Conservation (phyloP, 2,329 filamentous ascomycete species). For the Zasmidium citrigriseum region DNA sequence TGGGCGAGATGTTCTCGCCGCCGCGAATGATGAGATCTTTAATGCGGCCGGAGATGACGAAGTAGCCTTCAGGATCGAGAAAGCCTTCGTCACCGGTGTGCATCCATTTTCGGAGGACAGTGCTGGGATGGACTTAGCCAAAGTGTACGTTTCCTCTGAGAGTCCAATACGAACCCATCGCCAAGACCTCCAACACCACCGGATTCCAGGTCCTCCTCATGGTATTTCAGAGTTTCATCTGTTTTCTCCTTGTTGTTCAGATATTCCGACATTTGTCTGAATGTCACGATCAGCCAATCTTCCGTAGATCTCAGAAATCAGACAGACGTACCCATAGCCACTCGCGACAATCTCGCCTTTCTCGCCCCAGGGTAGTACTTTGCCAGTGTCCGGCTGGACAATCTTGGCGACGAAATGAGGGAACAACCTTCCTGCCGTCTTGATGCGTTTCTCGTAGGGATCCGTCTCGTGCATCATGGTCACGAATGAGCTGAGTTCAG, state of each 20-base stretch:
- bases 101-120: conserved; percentile 56
- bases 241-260: conserved; percentile 74
- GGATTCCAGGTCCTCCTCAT: conserved; percentile 27
- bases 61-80: conserved; percentile 47
- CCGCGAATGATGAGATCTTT: conserved; percentile 47
- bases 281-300: not conserved
- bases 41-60: conserved; percentile 37
- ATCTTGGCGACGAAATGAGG: conserved; percentile 76
- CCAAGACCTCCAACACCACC: conserved; percentile 26
- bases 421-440: conserved; percentile 74
- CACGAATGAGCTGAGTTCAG: conserved; percentile 52
- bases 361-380: conserved; percentile 66
- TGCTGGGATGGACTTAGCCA: conserved; percentile 1
- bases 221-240: conserved; percentile 59
- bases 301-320: not conserved
- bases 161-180: conserved; percentile 13
- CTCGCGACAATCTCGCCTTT: conserved; percentile 76
- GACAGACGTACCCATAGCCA: conserved; percentile 61
- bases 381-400: conserved; percentile 63
- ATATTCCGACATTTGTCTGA: conserved; percentile 60
- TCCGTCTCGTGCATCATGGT: conserved; percentile 48
- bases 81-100: conserved; percentile 63
- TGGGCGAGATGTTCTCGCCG: conserved; percentile 64
- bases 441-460: conserved; percentile 64
- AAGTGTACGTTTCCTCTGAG: not conserved